Conservation (phyloP, 257 asterid genomes). For the Henckelia pumila region DNA sequence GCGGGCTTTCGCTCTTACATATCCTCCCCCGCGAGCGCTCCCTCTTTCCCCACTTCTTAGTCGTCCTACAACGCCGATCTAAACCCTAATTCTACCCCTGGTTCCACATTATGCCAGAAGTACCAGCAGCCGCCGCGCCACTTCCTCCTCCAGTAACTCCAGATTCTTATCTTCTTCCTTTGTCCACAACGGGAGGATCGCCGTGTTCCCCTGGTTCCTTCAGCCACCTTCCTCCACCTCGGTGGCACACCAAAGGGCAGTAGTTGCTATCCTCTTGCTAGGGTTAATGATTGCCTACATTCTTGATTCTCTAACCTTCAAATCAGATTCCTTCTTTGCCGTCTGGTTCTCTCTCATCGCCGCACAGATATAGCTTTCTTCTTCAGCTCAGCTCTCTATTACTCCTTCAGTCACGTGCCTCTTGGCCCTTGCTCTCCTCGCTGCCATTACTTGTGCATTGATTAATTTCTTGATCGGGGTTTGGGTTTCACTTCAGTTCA, state of each 20-base stretch:
- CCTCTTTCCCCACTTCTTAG: constrained; percentile 60
- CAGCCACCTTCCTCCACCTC: constrained; percentile 81
- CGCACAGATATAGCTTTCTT: constrained; percentile 79
- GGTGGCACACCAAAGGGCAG: constrained; percentile 98
- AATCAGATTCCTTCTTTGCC: constrained; percentile 86
- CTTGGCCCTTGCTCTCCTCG: constrained; percentile 63
- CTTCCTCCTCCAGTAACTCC: constrained; percentile 52
- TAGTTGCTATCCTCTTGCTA: constrained; percentile 64
- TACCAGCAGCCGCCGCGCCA: constrained; percentile 29
- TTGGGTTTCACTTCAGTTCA: constrained; percentile 94
- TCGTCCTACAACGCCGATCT: constrained; percentile 48
- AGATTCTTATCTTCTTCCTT: constrained; percentile 67
- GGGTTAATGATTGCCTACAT: constrained; percentile 90
- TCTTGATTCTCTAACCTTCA: constrained; percentile 78
- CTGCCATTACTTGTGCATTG: constrained; percentile 64
- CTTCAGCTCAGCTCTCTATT: constrained; percentile 62
- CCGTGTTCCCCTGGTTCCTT: constrained; percentile 81
- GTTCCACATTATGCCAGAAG: constrained; percentile 35
- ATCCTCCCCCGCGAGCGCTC: constrained; percentile 65
- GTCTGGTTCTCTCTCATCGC: constrained; percentile 83
- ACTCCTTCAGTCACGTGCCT: constrained; percentile 51
- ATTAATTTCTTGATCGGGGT: constrained; percentile 83
- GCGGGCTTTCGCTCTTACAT: constrained; percentile 83
- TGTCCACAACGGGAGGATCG: constrained; percentile 73
- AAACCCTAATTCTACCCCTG: constrained; percentile 66